Conservation (phyloP, 2,329 filamentous ascomycete genomes). For the Ophiostoma tasmaniense region DNA sequence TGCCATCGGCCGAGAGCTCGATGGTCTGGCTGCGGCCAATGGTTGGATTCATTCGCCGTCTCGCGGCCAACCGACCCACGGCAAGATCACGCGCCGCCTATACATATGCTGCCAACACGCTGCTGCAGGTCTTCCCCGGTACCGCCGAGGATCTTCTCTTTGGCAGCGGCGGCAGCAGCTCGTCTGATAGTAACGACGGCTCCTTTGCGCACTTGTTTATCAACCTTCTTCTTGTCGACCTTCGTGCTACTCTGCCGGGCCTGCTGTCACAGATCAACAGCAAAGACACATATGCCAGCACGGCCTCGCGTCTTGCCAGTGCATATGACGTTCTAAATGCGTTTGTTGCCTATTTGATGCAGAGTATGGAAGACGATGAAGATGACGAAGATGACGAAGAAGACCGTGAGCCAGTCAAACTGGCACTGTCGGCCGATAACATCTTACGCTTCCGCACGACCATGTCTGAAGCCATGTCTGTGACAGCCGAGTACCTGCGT, state of each 20-base stretch:
- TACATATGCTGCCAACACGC: slow-evolving; percentile 47
- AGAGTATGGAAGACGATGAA: slow-evolving; percentile 47
- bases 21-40: slow-evolving; percentile 45
- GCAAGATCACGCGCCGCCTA: slow-evolving; percentile 49
- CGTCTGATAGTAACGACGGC: slow-evolving; percentile 31
- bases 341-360: slow-evolving; percentile 51
- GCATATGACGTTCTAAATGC: slow-evolving; percentile 55
- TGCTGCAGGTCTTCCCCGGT: slow-evolving; percentile 48
- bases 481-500: slow-evolving; percentile 56
- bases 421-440: slow-evolving; percentile 42
- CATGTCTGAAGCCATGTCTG: slow-evolving; percentile 54
- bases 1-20: slow-evolving; percentile 30
- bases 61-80: slow-evolving; percentile 48
- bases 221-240: slow-evolving; percentile 57
- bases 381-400: slow-evolving; percentile 24
- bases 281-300: slow-evolving; percentile 39
- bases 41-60: slow-evolving; percentile 40
- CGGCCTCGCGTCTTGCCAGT: slow-evolving; percentile 47
- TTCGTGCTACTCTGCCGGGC: slow-evolving; percentile 53
- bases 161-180: slow-evolving; percentile 27
- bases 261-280: slow-evolving; percentile 51
- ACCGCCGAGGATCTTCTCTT: slow-evolving; percentile 45
- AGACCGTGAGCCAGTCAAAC: background rate
- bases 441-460: slow-evolving; percentile 53
- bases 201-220: slow-evolving; percentile 55